Percentiles rank a stretch among this genome's conserved stretches.
Conservation (phyloP, 2,329 filamentous ascomycete genomes). For the Alternaria brassicae region DNA sequence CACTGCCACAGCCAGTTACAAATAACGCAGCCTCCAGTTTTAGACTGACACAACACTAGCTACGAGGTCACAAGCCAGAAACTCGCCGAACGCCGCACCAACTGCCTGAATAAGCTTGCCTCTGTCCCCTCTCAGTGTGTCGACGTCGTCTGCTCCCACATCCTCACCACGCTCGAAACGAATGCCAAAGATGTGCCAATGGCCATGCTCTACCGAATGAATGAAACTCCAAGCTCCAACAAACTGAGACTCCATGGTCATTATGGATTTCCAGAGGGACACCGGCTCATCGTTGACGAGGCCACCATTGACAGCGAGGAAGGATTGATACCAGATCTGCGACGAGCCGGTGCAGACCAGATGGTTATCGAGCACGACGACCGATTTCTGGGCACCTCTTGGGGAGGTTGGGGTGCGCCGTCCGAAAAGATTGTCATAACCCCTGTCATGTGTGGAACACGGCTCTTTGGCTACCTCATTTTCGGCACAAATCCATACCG, state of each 20-base stretch:
- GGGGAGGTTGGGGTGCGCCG: constrained; percentile 39
- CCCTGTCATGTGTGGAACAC: constrained; percentile 33
- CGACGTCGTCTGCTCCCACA: constrained; percentile 33
- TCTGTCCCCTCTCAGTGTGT: constrained; percentile 32
- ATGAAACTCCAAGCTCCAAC: constrained; percentile 17
- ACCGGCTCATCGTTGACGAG: constrained; percentile 35
- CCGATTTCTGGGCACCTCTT: constrained; percentile 38
- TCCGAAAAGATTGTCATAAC: constrained; percentile 37
- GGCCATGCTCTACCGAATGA: constrained; percentile 40
- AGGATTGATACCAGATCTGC: constrained; percentile 41
- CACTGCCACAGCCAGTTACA: background rate
- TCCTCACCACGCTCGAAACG: constrained; percentile 39
- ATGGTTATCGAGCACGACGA: constrained; percentile 38
- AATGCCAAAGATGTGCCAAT: constrained; percentile 41
- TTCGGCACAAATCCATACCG: constrained; percentile 48
- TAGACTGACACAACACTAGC: constrained; percentile 9
- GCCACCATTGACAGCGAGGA: constrained; percentile 30
- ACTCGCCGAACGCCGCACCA: constrained; percentile 42
- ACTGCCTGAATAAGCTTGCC: constrained; percentile 42
- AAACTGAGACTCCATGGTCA: constrained; percentile 34
- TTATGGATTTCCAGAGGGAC: constrained; percentile 37
- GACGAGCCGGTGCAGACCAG: constrained; percentile 30
- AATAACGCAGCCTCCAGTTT: background rate
- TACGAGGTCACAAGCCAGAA: constrained; percentile 45
- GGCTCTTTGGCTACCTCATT: constrained; percentile 41